Percentiles rank a stretch among this genome's conserved stretches.
Evolutionary conservation across 75 land plant genomes (phyloP).

Genomic region (Pinus taeda): DNA sequence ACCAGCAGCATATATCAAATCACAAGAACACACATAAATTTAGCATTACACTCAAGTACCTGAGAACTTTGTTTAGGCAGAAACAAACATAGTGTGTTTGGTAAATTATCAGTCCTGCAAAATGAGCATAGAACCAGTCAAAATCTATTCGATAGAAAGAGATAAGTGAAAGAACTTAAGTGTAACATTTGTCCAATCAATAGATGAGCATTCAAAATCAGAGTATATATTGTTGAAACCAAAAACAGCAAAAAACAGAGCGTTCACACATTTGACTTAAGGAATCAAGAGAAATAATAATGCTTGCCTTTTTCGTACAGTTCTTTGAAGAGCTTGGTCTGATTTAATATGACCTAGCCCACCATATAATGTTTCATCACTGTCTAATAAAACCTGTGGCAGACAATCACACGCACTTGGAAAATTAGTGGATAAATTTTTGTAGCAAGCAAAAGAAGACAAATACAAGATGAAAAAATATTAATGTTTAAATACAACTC

Average conservation of each 20-base stretch:
- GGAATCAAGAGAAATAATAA: constrained; percentile 3
- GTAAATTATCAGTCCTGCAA: constrained; percentile 57
- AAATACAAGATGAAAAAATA: constrained; percentile 11
- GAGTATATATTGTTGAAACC: no score
- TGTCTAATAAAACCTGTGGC: constrained; percentile 56
- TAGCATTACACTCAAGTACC: constrained; percentile 28
- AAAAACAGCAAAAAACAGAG: not conserved
- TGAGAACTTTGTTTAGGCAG: constrained; percentile 79
- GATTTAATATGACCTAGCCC: constrained; percentile 47
- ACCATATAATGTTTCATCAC: constrained; percentile 63
- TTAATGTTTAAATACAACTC: not conserved
- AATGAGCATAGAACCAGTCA: constrained; percentile 1
- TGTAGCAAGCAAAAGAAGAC: not conserved
- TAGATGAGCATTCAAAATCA: not conserved
- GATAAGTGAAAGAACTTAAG: not conserved
- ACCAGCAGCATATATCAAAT: not conserved
- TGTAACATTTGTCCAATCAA: not conserved
- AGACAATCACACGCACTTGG: not conserved
- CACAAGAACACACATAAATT: not conserved
- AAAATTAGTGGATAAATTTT: not conserved
- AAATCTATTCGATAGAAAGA: not conserved
- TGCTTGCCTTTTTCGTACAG: constrained; percentile 40
- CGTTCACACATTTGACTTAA: not conserved
- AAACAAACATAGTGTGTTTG: constrained; percentile 46
- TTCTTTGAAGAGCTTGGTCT: constrained; percentile 36